These are phyloP conservation scores for Cordyceps cateniannulata DNA, from an alignment of 2,329 filamentous ascomycete species.

Conservation along the genomic window DNA sequence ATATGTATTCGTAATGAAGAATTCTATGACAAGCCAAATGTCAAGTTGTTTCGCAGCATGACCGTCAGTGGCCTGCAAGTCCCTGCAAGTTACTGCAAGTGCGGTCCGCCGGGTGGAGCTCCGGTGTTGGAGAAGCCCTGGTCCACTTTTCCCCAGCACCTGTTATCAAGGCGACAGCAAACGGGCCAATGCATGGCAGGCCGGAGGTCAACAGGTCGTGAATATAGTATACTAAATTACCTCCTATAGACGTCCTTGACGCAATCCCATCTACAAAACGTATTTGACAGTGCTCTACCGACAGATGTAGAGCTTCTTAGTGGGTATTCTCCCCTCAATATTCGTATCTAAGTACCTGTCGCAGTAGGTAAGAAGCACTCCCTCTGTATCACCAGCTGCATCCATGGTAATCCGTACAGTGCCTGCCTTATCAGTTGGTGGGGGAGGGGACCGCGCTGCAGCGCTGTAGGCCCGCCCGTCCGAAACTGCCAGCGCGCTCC, in stretches of 20 bases:
- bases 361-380: too few relatives aligned
- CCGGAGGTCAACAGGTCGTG: background rate
- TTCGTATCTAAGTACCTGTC: too few relatives aligned
- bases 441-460: background rate
- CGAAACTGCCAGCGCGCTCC: background rate
- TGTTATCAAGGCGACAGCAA: too few relatives aligned
- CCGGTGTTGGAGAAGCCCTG: background rate
- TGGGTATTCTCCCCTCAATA: too few relatives aligned
- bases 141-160: conserved; percentile 7
- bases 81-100: background rate
- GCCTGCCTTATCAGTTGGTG: background rate
- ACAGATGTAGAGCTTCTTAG: background rate
- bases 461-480: background rate
- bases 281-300: background rate
- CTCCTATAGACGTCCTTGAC: too few relatives aligned
- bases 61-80: background rate
- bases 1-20: background rate
- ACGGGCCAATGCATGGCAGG: too few relatives aligned
- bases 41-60: background rate
- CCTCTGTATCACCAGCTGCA: too few relatives aligned
- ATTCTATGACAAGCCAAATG: background rate
- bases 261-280: background rate
- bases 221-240: background rate
- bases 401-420: background rate
- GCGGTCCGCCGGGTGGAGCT: conserved; percentile 6